phyloP scores from a whole-genome alignment of 192 early-diverging fungal genomes.

The Diversispora epigaea region DNA sequence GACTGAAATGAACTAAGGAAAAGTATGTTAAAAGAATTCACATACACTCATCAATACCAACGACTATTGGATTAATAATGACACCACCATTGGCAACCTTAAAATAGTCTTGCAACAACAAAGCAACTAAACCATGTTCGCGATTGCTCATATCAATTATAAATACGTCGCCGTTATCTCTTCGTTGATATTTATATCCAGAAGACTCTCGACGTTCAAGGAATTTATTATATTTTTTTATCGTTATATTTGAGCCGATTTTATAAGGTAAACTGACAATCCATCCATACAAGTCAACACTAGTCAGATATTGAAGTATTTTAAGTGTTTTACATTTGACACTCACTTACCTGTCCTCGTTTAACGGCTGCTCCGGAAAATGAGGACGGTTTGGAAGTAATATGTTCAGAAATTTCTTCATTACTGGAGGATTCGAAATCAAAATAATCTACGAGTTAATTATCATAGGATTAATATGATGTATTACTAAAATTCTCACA shows the following conservation, averaged over 20 bases:
- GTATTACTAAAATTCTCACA: too few relatives aligned
- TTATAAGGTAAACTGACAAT: conserved; percentile 26
- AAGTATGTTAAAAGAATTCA: not conserved
- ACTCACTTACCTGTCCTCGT: not conserved
- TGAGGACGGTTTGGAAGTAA: not conserved
- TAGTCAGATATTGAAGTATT: conserved; percentile 12
- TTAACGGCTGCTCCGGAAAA: too few relatives aligned
- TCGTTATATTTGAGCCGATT: conserved; percentile 27
- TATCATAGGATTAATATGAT: too few relatives aligned
- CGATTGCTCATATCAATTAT: conserved; percentile 23
- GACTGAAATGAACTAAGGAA: conserved; percentile 14
- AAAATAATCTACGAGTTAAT: not conserved
- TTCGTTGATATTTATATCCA: conserved; percentile 23
- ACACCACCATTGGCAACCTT: conserved; percentile 6
- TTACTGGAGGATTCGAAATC: not conserved
- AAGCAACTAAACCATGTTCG: conserved; percentile 8
- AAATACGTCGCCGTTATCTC: conserved; percentile 10
- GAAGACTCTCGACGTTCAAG: conserved; percentile 19
- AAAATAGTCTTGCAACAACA: not conserved
- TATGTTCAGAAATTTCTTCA: conserved; percentile 7
- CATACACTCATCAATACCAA: conserved; percentile 18
- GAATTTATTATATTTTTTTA: conserved; percentile 28
- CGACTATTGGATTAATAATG: not conserved
- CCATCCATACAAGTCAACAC: conserved; percentile 19
- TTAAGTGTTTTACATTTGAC: not conserved